Base-by-base conservation (phyloP, 176 grass and related monocot genomes). In the Stipa capillata region DNA sequence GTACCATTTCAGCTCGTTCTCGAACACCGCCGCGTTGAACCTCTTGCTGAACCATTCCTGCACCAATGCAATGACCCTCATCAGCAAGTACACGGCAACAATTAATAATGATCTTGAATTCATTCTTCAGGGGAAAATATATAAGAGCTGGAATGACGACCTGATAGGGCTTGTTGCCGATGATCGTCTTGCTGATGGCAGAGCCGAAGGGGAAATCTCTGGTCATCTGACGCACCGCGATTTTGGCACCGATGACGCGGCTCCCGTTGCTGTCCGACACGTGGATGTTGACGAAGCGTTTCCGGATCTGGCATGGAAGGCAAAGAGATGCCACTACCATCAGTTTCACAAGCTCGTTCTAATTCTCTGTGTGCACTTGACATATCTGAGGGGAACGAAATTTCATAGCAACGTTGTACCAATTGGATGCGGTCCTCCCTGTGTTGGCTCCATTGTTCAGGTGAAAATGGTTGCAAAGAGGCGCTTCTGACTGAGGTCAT, bases 1-100 rank as follows among this genome's bases (percentile, higher is more conserved):
- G 16, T 97, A 97, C 94, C 94, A 97, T 69, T 94, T 97, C 25
- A 97, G 87, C 87, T 97, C 94, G 21, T 97, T 94, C 84, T 97
- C 94, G 59, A 97, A 97, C 34, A 97, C 94, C 51, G 94, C 94
- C 2, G 87, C 87, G 42, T 97, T 94, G 70, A 97, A 97, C 63
- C 89, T 64, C 67, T 83, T 65, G 0, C 0, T 18, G 79, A 92
- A 97, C 91, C 94, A 97, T 2, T 88, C 87, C 91, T 97, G 65
- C 70, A 79, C 24, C 54, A 78, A 41, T 61, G 24, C 14, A 66
- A 57, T 3, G 28, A 57, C 35, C 59, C 4, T 35, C 31, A 6
- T 62, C 59, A 18, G 29, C n/a, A n/a, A n/a, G n/a, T n/a, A n/a
- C n/a, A n/a, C n/a, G n/a, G n/a, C n/a, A n/a, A n/a, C n/a, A n/a